Percentiles rank a stretch among this genome's conserved stretches.
Conservation (phyloP, 2,329 filamentous ascomycete genomes). For the Neoascochyta sp. region DNA sequence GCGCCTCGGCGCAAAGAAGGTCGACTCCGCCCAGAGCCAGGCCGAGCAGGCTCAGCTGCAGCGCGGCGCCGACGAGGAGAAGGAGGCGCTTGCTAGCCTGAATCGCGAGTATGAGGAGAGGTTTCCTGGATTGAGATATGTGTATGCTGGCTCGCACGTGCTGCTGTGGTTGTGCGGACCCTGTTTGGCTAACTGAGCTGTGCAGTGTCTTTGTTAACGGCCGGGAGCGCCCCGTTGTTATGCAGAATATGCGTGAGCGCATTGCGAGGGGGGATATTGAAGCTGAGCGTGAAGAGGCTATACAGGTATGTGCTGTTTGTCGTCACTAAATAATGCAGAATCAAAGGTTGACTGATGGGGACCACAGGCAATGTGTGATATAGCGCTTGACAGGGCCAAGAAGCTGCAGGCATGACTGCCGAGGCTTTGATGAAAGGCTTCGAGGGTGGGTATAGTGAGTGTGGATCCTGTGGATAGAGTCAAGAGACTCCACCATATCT, state of each 20-base stretch:
- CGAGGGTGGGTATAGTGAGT: no score
- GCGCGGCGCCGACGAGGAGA: conserved; percentile 49
- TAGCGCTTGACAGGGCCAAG: conserved; percentile 72
- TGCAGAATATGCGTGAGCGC: conserved; percentile 74
- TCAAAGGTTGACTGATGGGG: conserved; percentile 10
- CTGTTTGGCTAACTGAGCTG: no score
- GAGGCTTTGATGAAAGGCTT: conserved; percentile 3
- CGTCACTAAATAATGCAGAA: background rate
- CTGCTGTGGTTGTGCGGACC: background rate
- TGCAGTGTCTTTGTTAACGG: conserved; percentile 83
- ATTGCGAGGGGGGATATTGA: conserved; percentile 65
- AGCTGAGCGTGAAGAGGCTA: conserved; percentile 67
- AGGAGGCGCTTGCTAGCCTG: conserved; percentile 55
- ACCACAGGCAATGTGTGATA: conserved; percentile 80
- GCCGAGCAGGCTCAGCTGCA: conserved; percentile 77
- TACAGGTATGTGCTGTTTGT: conserved; percentile 57
- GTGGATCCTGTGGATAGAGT: no score
- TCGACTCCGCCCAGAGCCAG: conserved; percentile 76
- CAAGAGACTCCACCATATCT: no score
- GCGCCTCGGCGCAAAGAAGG: conserved; percentile 73
- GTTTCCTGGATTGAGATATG: conserved; percentile 81
- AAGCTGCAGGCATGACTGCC: conserved; percentile 46
- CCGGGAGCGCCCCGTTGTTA: conserved; percentile 66
- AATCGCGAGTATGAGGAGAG: conserved; percentile 75
- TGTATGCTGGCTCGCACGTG: conserved; percentile 44